Evolutionary conservation across 2,329 filamentous ascomycete species (phyloP).

Genomic region (Aulographum hederae): DNA sequence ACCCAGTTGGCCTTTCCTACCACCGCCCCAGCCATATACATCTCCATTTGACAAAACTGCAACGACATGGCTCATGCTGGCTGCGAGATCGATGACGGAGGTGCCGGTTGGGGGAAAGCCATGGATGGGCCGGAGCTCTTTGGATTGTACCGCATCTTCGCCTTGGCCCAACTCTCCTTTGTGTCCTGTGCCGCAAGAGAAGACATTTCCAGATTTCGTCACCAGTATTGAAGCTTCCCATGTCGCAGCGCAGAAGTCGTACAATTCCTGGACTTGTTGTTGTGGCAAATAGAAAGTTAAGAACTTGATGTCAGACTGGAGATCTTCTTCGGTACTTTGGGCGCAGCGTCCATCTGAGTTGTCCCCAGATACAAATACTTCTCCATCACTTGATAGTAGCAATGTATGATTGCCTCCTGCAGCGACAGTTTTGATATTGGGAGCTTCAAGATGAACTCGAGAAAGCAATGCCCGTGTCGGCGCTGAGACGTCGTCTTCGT

Average conservation of each 20-base stretch:
- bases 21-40: conserved; percentile 76
- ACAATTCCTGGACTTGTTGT: no score
- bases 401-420: conserved; percentile 82
- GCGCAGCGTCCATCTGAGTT: conserved; percentile 29
- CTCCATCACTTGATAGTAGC: conserved; percentile 40
- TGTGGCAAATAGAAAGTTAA: no score
- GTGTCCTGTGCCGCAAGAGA: conserved; percentile 44
- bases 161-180: conserved; percentile 60
- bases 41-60: conserved; percentile 56
- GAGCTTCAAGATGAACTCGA: conserved; percentile 2
- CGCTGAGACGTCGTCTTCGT: conserved; percentile 21
- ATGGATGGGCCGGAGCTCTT: conserved; percentile 28
- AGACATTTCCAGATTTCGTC: conserved; percentile 33
- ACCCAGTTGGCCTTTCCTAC: conserved; percentile 71
- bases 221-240: conserved; percentile 61
- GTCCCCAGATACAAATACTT: conserved; percentile 49
- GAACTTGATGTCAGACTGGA: no score
- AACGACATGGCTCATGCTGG: conserved; percentile 63
- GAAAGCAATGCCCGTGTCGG: conserved; percentile 7
- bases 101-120: conserved; percentile 44
- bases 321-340: conserved; percentile 11
- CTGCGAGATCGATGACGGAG: conserved; percentile 44
- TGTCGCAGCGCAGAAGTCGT: conserved; percentile 47
- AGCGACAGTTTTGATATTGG: conserved; percentile 16
- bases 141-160: conserved; percentile 9